phyloP scores from a whole-genome alignment of 2,329 filamentous ascomycete species.

The Akanthomyces lecanii region DNA sequence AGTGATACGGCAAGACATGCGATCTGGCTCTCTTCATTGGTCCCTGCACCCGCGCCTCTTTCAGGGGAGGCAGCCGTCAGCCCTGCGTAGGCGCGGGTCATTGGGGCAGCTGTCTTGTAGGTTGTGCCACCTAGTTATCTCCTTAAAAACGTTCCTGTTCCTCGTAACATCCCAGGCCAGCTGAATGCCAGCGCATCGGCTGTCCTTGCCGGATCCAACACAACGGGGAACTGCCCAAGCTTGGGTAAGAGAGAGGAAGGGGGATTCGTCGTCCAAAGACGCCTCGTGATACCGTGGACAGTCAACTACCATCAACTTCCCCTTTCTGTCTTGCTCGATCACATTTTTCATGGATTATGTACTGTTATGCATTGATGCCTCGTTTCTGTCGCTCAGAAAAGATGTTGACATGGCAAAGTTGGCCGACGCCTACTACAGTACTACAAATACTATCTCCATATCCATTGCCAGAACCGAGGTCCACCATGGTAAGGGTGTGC shows the following conservation, averaged over 20 bases:
- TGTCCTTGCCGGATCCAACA: conserved; percentile 1
- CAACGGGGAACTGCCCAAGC: not conserved
- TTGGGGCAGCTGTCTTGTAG: not conserved
- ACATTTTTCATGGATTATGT: no score
- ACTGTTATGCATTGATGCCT: not conserved
- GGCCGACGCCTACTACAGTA: no score
- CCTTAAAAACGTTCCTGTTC: not conserved
- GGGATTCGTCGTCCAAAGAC: not conserved
- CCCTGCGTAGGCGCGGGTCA: not conserved
- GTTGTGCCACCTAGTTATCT: not conserved
- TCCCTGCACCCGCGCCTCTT: not conserved
- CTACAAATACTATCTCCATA: no score
- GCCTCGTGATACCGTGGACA: not conserved
- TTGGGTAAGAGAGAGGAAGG: not conserved
- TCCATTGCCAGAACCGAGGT: no score
- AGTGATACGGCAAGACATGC: not conserved
- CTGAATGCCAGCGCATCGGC: not conserved
- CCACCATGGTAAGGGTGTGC: no score
- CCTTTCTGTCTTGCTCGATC: not conserved
- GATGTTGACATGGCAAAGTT: no score
- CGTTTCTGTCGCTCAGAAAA: not conserved
- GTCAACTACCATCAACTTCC: no score
- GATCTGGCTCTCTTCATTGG: not conserved
- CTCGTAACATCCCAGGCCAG: conserved; percentile 1
- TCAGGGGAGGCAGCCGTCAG: not conserved